phyloP scores from a whole-genome alignment of 805 yeast species.

The Zygoascus bituminiphila region DNA sequence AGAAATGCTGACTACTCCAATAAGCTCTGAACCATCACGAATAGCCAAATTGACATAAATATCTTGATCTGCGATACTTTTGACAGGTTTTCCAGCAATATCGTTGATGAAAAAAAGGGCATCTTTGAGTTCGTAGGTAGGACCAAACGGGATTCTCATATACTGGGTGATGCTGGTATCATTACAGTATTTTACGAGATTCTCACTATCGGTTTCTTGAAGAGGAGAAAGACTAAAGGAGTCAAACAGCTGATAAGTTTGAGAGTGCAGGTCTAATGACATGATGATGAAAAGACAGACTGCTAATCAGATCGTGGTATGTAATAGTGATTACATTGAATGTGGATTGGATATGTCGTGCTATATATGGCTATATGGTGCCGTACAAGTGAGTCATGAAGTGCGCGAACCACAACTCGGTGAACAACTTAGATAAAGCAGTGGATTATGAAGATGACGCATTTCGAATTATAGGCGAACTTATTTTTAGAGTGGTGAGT shows the following conservation, averaged over 20 bases:
- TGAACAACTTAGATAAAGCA: too few species aligned
- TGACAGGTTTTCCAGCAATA: background rate
- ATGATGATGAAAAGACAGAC: too few species aligned
- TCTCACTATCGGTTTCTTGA: background rate
- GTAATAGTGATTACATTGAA: too few species aligned
- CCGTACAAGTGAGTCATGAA: too few species aligned
- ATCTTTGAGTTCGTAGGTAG: slow-evolving; percentile 11
- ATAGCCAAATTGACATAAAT: slow-evolving; percentile 8
- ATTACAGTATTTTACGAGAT: background rate
- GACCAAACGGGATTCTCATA: slow-evolving; percentile 11
- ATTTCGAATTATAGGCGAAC: too few species aligned
- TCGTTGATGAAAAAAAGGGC: slow-evolving; percentile 8
- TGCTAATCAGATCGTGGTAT: too few species aligned
- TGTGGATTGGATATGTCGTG: too few species aligned
- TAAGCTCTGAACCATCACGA: slow-evolving; percentile 9
- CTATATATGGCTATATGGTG: too few species aligned
- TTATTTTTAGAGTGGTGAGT: too few species aligned
- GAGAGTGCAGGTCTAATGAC: too few species aligned
- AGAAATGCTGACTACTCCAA: slow-evolving; percentile 10
- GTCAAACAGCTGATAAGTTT: background rate
- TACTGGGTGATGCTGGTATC: slow-evolving; percentile 9
- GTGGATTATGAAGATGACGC: too few species aligned
- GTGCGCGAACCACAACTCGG: too few species aligned
- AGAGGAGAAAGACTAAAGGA: background rate
- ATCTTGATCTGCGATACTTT: background rate